These are phyloP conservation scores for Aschersonia sp. DNA, from an alignment of 2,329 filamentous ascomycete genomes.

Conservation along the genomic window DNA sequence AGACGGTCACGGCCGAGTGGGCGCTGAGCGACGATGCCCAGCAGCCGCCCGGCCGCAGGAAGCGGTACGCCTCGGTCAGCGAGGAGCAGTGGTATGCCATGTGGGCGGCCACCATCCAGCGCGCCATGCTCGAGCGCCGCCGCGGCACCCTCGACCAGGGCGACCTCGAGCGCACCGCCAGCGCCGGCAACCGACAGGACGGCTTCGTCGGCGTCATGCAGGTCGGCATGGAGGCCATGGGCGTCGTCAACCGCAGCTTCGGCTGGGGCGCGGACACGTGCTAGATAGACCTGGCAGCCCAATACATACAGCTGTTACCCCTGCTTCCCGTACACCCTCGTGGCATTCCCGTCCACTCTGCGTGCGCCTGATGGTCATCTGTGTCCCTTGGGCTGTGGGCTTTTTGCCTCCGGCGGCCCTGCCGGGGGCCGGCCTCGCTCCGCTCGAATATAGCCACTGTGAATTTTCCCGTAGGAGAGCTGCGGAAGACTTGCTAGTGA, in stretches of 20 bases:
- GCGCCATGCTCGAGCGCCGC: slow-evolving; percentile 42
- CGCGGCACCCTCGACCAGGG: slow-evolving; percentile 40
- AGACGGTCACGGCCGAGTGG: slow-evolving; percentile 25
- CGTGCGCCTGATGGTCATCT: too few species aligned
- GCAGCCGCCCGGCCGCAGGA: slow-evolving; percentile 8
- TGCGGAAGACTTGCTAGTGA: too few species aligned
- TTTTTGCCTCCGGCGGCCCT: too few species aligned
- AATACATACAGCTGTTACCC: not conserved
- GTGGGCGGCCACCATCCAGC: slow-evolving; percentile 46
- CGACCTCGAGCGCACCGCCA: slow-evolving; percentile 30
- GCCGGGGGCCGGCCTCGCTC: too few species aligned
- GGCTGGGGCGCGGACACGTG: slow-evolving; percentile 30
- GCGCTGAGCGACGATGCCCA: too few species aligned
- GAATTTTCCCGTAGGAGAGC: too few species aligned
- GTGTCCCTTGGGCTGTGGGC: too few species aligned
- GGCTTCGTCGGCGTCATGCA: slow-evolving; percentile 29
- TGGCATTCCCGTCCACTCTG: too few species aligned
- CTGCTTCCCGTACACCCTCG: too few species aligned
- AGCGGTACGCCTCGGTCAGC: slow-evolving; percentile 36
- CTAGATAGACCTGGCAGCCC: not conserved
- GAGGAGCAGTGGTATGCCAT: slow-evolving; percentile 47
- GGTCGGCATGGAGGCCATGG: slow-evolving; percentile 35
- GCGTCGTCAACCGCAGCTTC: slow-evolving; percentile 35
- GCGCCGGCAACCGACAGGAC: slow-evolving; percentile 17
- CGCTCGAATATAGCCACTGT: too few species aligned